Base-by-base conservation (phyloP, 2,329 filamentous ascomycete species). In the Aspergillus sp. region DNA sequence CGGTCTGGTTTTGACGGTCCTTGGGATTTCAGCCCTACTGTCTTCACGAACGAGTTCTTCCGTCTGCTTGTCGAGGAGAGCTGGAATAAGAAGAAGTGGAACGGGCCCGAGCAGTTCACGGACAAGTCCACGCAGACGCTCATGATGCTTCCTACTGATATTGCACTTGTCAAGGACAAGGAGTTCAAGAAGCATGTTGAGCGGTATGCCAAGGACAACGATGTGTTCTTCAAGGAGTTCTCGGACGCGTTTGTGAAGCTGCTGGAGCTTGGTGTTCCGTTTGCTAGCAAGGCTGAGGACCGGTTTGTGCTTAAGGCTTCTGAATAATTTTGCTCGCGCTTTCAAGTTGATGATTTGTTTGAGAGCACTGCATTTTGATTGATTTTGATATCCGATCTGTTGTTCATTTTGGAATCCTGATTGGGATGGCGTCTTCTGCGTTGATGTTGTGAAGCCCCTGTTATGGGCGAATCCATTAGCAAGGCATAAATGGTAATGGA, bases 61-160 rank as follows among this genome's bases (percentile, higher is more conserved):
- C 85, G 83, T 59, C 81, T 97, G 13, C 79, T 98, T 43, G 64
- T 95, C 30, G 81, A 90, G 53, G 89, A 95, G 83, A 94, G 95
- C 80, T 97, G 91, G 93, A 76, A 82, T 65, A 88, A 81, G 78
- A 85, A 82, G 74, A 91, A 90, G 80, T 95, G 89, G 91, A 82
- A 90, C 61, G 91, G 93, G 23, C 90, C 90, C 57, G 83, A 84
- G 73, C 90, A 94, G 80, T 91, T 85, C 67, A 84, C 95, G 74
- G 90, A 97, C 74, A 86, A 87, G 75, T 81, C 77, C 64, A 88
- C 85, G 63, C 90, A 95, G 81, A 79, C 79, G 38, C 75, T 97
- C 61, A 97, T 98, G 93, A 97, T 98, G 91, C 77, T 98, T 70
- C 93, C 93, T 46, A 86, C 89, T 56, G 91, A 98, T 65, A 83